phyloP scores from a whole-genome alignment of 2,329 filamentous ascomycete genomes.

The Corniculantispora saksenae region DNA sequence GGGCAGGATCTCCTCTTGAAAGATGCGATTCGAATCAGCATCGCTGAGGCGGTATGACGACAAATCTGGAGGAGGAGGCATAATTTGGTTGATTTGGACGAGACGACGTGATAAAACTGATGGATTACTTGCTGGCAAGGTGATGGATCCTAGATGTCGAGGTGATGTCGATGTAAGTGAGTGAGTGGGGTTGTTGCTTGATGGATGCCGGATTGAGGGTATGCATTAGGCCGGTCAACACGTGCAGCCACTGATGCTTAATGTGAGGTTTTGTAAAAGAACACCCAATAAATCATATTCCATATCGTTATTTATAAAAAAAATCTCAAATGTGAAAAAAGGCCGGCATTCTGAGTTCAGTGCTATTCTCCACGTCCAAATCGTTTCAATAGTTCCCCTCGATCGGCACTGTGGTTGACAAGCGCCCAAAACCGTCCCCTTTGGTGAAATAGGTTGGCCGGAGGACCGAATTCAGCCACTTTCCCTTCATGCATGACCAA shows the following conservation, averaged over 20 bases:
- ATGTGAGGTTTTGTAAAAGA: neutral
- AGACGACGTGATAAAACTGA: neutral
- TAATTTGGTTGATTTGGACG: neutral
- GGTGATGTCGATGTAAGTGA: constrained; percentile 7
- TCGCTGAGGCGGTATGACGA: constrained; percentile 35
- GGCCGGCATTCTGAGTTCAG: neutral
- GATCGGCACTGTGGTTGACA: neutral
- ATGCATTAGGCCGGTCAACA: neutral
- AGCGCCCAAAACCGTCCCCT: constrained; percentile 26
- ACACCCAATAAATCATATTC: too few species aligned
- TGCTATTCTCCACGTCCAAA: neutral
- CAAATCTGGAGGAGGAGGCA: constrained; percentile 30
- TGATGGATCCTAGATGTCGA: too few species aligned
- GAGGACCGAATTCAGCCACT: constrained; percentile 62
- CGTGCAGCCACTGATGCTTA: neutral
- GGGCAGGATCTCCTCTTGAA: constrained; percentile 34
- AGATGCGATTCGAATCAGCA: constrained; percentile 33
- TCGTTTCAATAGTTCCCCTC: neutral
- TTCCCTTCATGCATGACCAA: constrained; percentile 63
- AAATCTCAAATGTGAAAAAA: neutral
- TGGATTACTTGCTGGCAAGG: neutral
- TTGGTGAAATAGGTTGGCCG: constrained; percentile 53
- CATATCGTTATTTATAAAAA: too few species aligned
- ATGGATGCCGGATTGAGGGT: neutral
- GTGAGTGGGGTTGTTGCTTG: neutral